Conservation (phyloP, 352 stramenopile genomes). For the Phytophthora macrochlamydospora region DNA sequence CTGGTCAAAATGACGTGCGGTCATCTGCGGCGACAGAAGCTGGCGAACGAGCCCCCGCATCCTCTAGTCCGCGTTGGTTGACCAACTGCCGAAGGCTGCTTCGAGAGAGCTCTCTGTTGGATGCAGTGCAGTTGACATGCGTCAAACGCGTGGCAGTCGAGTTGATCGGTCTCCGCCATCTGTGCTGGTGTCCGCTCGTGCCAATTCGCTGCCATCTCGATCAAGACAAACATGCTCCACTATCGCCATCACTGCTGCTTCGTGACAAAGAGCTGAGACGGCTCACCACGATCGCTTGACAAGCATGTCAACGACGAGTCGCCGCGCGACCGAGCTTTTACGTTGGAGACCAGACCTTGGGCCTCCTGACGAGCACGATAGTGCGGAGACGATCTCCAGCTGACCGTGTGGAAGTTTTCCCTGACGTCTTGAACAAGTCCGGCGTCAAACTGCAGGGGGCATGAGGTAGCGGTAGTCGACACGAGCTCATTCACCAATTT, state of each 20-base stretch:
- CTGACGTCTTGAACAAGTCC: not conserved
- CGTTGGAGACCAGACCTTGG: not conserved
- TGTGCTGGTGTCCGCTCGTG: not conserved
- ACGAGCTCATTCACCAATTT: constrained; percentile 21
- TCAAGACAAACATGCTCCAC: not conserved
- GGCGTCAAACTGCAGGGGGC: not conserved
- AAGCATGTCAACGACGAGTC: not conserved
- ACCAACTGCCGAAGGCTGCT: not conserved
- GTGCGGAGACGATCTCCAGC: constrained; percentile 2
- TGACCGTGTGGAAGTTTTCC: not conserved
- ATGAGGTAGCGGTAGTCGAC: not conserved
- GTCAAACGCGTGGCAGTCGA: not conserved
- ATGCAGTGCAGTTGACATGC: constrained; percentile 1
- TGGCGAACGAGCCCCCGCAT: not conserved
- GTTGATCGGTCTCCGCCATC: not conserved
- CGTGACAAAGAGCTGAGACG: constrained; percentile 4
- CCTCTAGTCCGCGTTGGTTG: not conserved
- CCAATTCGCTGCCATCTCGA: not conserved
- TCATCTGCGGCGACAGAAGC: not conserved
- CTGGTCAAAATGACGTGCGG: not conserved
- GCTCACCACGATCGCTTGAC: not conserved
- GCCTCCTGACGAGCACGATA: not conserved
- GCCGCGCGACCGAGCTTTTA: not conserved
- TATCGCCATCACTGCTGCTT: not conserved
- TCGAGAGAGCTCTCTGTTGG: not conserved